Percentiles rank a stretch among this genome's conserved stretches.
Evolutionary conservation across 768 basidiomycete species (phyloP).

Genomic region (Mycena filopes): DNA sequence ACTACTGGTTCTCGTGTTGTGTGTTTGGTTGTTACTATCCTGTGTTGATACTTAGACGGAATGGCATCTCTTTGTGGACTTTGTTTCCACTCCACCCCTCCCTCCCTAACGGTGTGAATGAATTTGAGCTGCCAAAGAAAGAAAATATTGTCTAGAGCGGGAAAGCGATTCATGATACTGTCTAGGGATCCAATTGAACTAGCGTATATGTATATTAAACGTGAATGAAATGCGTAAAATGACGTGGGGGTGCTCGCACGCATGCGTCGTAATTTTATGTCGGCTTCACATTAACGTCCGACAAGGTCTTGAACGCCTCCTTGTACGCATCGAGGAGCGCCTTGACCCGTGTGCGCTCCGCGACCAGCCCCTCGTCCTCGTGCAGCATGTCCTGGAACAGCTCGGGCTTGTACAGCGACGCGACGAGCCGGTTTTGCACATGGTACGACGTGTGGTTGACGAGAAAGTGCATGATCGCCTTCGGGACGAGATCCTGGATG

Average conservation of each 20-base stretch:
- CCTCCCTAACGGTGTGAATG: not conserved
- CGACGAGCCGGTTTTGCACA: conserved; percentile 96
- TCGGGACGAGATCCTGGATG: conserved; percentile 96
- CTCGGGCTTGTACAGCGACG: conserved; percentile 93
- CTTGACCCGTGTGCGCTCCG: conserved; percentile 94
- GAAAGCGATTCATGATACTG: not conserved
- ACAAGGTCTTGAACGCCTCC: conserved; percentile 89
- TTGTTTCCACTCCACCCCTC: conserved; percentile 13
- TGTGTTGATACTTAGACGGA: conserved; percentile 36
- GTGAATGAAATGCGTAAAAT: conserved; percentile 15
- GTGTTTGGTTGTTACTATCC: conserved; percentile 32
- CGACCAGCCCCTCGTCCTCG: conserved; percentile 95
- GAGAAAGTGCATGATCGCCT: conserved; percentile 98
- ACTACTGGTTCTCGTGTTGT: conserved; percentile 33
- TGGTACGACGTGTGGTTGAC: conserved; percentile 97
- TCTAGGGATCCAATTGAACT: conserved; percentile 6
- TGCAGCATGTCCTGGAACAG: conserved; percentile 90
- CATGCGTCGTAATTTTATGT: conserved; percentile 49
- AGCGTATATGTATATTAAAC: conserved; percentile 25
- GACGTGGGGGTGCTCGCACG: not conserved
- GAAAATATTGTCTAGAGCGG: not conserved
- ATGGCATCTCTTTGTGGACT: conserved; percentile 33
- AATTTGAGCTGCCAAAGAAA: too few relatives aligned
- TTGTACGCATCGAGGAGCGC: conserved; percentile 95
- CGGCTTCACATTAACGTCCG: conserved; percentile 83